phyloP scores from a whole-genome alignment of 768 basidiomycete genomes.

The Mycena haematopus region DNA sequence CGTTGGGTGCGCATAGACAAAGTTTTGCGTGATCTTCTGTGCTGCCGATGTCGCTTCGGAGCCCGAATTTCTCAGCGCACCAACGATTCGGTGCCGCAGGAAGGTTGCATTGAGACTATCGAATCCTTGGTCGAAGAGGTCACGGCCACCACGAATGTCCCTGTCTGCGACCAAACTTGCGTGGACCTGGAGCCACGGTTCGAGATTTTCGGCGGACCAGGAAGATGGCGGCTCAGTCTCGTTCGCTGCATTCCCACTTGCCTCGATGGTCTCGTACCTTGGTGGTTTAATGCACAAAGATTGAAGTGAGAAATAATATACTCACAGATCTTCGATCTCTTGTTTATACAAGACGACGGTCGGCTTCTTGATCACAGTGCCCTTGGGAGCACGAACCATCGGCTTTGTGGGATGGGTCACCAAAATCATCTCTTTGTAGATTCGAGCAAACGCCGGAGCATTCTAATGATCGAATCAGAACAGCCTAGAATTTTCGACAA shows the following conservation, averaged over 20 bases:
- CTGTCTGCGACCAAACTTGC: too few species aligned
- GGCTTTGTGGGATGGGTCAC: slow-evolving; percentile 46
- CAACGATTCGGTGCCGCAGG: slow-evolving; percentile 44
- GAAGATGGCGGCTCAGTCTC: slow-evolving; percentile 24
- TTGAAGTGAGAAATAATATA: too few species aligned
- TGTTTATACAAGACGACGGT: too few species aligned
- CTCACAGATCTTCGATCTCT: slow-evolving; percentile 46
- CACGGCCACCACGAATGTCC: too few species aligned
- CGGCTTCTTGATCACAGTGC: slow-evolving; percentile 52
- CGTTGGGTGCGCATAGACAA: slow-evolving; percentile 29
- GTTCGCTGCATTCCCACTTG: slow-evolving; percentile 15
- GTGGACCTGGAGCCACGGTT: too few species aligned
- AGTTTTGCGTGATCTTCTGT: slow-evolving; percentile 19
- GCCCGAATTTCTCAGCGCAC: slow-evolving; percentile 32
- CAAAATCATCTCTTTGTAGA: slow-evolving; percentile 60
- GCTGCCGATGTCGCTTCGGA: background rate
- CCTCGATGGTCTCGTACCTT: slow-evolving; percentile 31
- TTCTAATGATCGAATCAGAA: too few species aligned
- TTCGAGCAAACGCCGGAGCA: too few species aligned
- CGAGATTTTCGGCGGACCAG: slow-evolving; percentile 26
- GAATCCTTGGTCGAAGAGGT: slow-evolving; percentile 43
- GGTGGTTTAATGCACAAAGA: too few species aligned
- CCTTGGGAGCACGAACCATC: slow-evolving; percentile 53
- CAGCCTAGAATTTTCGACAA: background rate
- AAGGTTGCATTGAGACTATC: slow-evolving; percentile 47